phyloP scores from a whole-genome alignment of 306 rosid species.

The Quercus glauca region DNA sequence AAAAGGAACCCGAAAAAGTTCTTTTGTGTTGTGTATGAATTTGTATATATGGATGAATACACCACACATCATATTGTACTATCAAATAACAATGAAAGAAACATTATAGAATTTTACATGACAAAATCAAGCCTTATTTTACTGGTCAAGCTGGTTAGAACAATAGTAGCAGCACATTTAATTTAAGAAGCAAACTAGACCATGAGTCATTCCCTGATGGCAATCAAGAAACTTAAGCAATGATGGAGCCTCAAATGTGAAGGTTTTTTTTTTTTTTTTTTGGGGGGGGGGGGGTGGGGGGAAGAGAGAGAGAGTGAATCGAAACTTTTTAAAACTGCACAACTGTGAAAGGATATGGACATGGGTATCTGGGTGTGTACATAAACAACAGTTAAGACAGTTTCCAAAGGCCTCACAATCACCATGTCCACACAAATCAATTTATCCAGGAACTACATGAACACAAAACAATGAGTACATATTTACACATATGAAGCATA shows the following conservation, averaged over 20 bases:
- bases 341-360: neutral
- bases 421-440: neutral
- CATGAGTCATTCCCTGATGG: neutral
- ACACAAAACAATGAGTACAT: neutral
- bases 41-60: neutral
- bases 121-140: neutral
- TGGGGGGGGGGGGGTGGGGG: no score
- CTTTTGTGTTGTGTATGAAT: neutral
- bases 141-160: neutral
- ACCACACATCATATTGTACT: neutral
- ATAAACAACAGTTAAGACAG: neutral
- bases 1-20: neutral
- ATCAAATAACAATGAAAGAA: neutral
- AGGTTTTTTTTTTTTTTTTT: neutral
- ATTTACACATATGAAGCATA: neutral
- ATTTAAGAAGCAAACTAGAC: neutral
- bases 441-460: neutral
- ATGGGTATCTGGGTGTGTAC: neutral
- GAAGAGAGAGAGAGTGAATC: neutral
- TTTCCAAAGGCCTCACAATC: neutral
- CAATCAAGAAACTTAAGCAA: neutral
- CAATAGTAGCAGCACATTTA: neutral
- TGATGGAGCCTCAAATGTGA: neutral
- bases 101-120: neutral
- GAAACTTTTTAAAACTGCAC: neutral